Percentiles rank a stretch among this genome's conserved stretches.
These are phyloP conservation scores for Yarrowia phangngaensis DNA, from an alignment of 805 yeast species.

Conservation along the genomic window DNA sequence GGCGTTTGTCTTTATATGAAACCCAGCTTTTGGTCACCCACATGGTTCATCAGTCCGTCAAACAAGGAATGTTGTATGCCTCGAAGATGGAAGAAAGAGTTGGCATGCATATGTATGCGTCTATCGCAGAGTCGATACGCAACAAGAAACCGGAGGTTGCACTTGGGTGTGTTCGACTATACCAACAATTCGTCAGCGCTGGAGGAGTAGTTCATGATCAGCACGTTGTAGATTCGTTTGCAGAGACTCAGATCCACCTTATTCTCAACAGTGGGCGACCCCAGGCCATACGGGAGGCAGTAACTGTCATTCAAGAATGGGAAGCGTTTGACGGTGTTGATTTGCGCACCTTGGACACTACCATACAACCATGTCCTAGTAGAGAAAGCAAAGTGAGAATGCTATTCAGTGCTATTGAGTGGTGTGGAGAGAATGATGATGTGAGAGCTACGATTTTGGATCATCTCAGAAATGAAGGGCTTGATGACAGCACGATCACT, in stretches of 20 bases:
- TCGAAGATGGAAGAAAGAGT: slow-evolving; percentile 6
- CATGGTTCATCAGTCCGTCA: slow-evolving; percentile 1
- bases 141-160: slow-evolving; percentile 1
- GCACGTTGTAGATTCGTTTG: slow-evolving; percentile 5
- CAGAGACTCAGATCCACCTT: slow-evolving; percentile 8
- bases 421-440: too few relatives aligned
- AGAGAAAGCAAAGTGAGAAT: slow-evolving; percentile 1
- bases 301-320: slow-evolving; percentile 6
- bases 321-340: slow-evolving; percentile 10
- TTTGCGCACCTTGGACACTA: neutral
- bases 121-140: slow-evolving; percentile 1
- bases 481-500: neutral
- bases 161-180: neutral
- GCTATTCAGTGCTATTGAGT: neutral
- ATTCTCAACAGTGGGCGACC: neutral
- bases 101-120: slow-evolving; percentile 11
- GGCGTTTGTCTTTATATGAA: slow-evolving; percentile 1
- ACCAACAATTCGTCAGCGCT: neutral
- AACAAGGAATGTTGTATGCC: neutral
- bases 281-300: neutral
- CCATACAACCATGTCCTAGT: neutral
- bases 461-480: neutral
- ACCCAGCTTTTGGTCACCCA: slow-evolving; percentile 20
- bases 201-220: neutral
- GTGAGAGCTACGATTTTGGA: too few relatives aligned